Evolutionary conservation across 352 stramenopile species (phyloP), one percentile per base, ranked within the genome.

Genomic region (Halophytophthora batemanensis): DNA sequence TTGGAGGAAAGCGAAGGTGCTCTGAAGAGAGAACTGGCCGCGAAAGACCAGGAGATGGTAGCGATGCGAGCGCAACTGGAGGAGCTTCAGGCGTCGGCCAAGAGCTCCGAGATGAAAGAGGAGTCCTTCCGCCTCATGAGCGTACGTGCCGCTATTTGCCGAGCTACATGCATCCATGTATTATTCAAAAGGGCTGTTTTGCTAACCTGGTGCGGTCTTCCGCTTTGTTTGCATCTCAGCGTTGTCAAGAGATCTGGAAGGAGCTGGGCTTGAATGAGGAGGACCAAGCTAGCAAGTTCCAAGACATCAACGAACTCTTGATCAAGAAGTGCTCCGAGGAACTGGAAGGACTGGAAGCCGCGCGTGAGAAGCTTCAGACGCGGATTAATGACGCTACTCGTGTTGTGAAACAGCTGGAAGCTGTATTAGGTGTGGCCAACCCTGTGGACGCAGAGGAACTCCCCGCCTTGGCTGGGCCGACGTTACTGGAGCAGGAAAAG

Each of bases 241-340:
- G 62, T 46, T 91, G 78, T 31, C 76, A 90, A 69, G 56, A 87
- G 22, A 80, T 89, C 29, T 87, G 77, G 75, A 56, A 64, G 37
- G 77, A 89, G 23, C 52, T 89, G 5, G 77, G 77, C 0, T 18
- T 86, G 14, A 69, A 73, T 37, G 63, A 68, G 40, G 64, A 80
- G 44, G 69, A 84, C 21, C 71, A 82, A 29, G 64, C 57, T 1
- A 71, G 31, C 23, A 86, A 84, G 31, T 82, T 87, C 40, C 69
- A 78, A 39, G 69, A 87, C 19, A 84, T 89, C 33, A 85, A 86
- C 23, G 63, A 57, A 7, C 29, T 85, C 2, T 42, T 87, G 45
- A 13, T 86, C n/a, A 69, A 67, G 31, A 84, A 78, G 36, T 86
- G 71, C 38, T 71, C 69, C 10, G 66, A 89, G 54, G 78, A 87